Percentiles rank a stretch among this genome's conserved stretches.
These are phyloP conservation scores for Aspergillus coremiiformis DNA, from an alignment of 495 filamentous ascomycete species.

Conservation along the genomic window DNA sequence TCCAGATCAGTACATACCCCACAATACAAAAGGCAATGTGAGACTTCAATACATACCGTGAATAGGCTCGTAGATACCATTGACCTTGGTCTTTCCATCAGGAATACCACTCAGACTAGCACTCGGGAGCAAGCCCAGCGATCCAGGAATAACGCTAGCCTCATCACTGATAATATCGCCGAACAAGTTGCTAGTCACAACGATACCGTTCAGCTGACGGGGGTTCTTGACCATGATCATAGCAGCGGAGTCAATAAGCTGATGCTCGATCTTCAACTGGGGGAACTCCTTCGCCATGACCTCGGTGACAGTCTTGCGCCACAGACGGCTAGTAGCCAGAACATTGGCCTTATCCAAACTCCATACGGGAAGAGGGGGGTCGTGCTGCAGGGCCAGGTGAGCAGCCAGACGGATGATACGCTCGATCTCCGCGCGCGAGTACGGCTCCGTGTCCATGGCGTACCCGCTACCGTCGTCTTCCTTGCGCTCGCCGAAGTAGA, in stretches of 20 bases:
- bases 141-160: constrained; percentile 91
- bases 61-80: constrained; percentile 94
- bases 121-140: constrained; percentile 81
- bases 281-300: constrained; percentile 79
- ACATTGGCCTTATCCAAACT: constrained; percentile 97
- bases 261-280: constrained; percentile 73
- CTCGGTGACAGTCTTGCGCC: constrained; percentile 82
- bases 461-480: constrained; percentile 70
- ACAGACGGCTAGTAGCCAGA: constrained; percentile 79
- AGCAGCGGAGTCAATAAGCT: constrained; percentile 90
- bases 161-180: constrained; percentile 97
- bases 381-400: constrained; percentile 68
- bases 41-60: constrained; percentile 56
- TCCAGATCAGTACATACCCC: constrained; percentile 5
- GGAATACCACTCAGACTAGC: constrained; percentile 83
- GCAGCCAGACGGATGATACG: constrained; percentile 78
- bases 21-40: neutral
- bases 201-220: constrained; percentile 78
- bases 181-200: constrained; percentile 92
- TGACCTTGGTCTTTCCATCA: constrained; percentile 51
- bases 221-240: constrained; percentile 99
- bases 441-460: constrained; percentile 85
- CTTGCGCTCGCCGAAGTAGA: constrained; percentile 93
- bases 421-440: constrained; percentile 82
- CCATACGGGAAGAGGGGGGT: constrained; percentile 78